These are phyloP conservation scores for Pichia gijzeniarum DNA, from an alignment of 805 yeast species.

Conservation along the genomic window DNA sequence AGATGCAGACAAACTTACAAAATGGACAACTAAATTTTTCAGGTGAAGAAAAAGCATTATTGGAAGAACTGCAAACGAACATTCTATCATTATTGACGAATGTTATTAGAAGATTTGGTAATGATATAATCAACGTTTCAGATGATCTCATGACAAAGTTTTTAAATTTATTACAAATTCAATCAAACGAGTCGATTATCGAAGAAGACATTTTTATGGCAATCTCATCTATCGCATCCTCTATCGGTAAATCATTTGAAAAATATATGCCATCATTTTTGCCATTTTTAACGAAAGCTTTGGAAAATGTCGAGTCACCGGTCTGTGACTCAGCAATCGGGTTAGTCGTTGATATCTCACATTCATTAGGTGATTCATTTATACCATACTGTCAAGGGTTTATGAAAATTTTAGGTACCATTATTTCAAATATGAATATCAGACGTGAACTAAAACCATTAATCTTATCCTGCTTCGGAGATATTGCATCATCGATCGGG, in stretches of 20 bases:
- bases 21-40: constrained; percentile 20
- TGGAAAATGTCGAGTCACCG: constrained; percentile 76
- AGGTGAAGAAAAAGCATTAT: constrained; percentile 65
- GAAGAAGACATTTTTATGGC: constrained; percentile 96
- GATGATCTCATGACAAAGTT: constrained; percentile 83
- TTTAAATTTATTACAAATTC: constrained; percentile 57
- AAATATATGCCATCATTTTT: constrained; percentile 76
- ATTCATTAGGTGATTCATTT: constrained; percentile 71
- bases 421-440: constrained; percentile 58
- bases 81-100: constrained; percentile 72
- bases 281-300: constrained; percentile 74
- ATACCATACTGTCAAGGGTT: constrained; percentile 71
- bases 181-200: constrained; percentile 55
- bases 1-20: constrained; percentile 44
- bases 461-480: constrained; percentile 91
- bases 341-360: constrained; percentile 87
- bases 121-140: constrained; percentile 58
- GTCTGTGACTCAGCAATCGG: constrained; percentile 90
- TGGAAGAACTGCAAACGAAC: constrained; percentile 87
- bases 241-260: constrained; percentile 64
- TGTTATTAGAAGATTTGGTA: constrained; percentile 74
- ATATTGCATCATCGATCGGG: constrained; percentile 86
- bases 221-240: constrained; percentile 80
- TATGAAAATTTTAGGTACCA: constrained; percentile 76
- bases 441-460: constrained; percentile 81